Percentiles rank a stretch among this genome's conserved stretches.
phyloP scores from a whole-genome alignment of 2,329 filamentous ascomycete genomes.

The Diaporthe batatas region DNA sequence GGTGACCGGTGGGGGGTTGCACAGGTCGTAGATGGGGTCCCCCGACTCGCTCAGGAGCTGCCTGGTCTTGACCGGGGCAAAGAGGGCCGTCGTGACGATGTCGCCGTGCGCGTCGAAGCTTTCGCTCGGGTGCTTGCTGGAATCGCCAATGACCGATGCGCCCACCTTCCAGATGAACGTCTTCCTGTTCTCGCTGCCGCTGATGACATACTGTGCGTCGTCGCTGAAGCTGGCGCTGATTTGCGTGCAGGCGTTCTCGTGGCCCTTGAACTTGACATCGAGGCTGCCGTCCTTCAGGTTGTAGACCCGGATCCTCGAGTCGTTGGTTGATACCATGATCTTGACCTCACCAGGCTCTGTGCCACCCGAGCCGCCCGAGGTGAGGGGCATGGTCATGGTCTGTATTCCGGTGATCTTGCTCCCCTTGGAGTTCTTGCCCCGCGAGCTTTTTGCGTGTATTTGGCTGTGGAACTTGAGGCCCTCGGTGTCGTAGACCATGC shows the following conservation, averaged over 20 bases:
- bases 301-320: constrained; percentile 92
- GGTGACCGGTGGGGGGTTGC: constrained; percentile 92
- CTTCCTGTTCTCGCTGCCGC: constrained; percentile 91
- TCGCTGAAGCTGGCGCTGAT: constrained; percentile 92
- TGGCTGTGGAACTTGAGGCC: constrained; percentile 86
- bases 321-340: constrained; percentile 92
- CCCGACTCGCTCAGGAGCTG: constrained; percentile 84
- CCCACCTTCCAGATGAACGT: constrained; percentile 89
- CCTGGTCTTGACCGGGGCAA: constrained; percentile 84
- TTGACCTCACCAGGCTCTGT: constrained; percentile 76
- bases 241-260: constrained; percentile 90
- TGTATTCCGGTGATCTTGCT: constrained; percentile 98
- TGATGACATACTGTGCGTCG: constrained; percentile 87
- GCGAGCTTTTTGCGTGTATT: constrained; percentile 91
- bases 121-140: constrained; percentile 86
- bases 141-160: constrained; percentile 21
- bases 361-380: constrained; percentile 40
- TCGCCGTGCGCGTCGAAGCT: constrained; percentile 91
- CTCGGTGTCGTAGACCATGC: constrained; percentile 93
- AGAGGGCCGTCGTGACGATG: constrained; percentile 88
- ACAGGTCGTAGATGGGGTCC: constrained; percentile 95
- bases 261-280: constrained; percentile 90
- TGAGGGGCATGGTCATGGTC: constrained; percentile 72
- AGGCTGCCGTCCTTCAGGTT: constrained; percentile 86
- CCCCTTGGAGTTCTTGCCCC: constrained; percentile 93